These are phyloP conservation scores for Paxillus rubicundulus DNA, from an alignment of 768 basidiomycete genomes.

Conservation along the genomic window DNA sequence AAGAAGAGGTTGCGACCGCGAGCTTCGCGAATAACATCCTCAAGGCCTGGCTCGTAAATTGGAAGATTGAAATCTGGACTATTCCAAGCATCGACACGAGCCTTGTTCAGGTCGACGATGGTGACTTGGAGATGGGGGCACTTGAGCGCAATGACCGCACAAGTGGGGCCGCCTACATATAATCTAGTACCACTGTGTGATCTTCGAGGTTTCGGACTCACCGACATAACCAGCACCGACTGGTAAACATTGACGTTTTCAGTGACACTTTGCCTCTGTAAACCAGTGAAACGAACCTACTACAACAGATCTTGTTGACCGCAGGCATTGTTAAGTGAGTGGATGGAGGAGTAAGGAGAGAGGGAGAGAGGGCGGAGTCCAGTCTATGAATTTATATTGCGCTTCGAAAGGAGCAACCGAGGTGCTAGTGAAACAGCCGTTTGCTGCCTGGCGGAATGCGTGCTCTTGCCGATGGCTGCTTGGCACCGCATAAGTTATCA, in stretches of 20 bases:
- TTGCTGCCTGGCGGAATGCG: neutral
- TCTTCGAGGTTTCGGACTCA: constrained; percentile 35
- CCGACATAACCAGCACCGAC: constrained; percentile 95
- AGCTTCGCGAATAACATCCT: constrained; percentile 81
- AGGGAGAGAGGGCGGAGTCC: neutral
- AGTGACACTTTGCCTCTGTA: constrained; percentile 5
- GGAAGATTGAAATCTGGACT: constrained; percentile 78
- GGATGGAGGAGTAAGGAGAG: neutral
- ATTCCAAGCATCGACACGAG: constrained; percentile 97
- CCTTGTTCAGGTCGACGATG: constrained; percentile 96
- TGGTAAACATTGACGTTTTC: constrained; percentile 27
- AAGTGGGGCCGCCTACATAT: constrained; percentile 92
- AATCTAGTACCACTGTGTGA: constrained; percentile 7
- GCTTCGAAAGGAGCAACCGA: neutral
- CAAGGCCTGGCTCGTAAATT: constrained; percentile 97
- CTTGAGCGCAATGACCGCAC: constrained; percentile 90
- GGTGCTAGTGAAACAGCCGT: neutral
- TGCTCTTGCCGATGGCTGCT: neutral
- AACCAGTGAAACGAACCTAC: constrained; percentile 46
- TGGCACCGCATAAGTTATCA: neutral
- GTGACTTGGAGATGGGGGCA: constrained; percentile 93
- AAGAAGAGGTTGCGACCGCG: constrained; percentile 97
- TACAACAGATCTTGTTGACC: constrained; percentile 85
- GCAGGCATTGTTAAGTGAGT: constrained; percentile 34
- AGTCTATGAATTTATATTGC: neutral